phyloP scores from a whole-genome alignment of 2,329 filamentous ascomycete genomes.

The Aplosporella prunicola region DNA sequence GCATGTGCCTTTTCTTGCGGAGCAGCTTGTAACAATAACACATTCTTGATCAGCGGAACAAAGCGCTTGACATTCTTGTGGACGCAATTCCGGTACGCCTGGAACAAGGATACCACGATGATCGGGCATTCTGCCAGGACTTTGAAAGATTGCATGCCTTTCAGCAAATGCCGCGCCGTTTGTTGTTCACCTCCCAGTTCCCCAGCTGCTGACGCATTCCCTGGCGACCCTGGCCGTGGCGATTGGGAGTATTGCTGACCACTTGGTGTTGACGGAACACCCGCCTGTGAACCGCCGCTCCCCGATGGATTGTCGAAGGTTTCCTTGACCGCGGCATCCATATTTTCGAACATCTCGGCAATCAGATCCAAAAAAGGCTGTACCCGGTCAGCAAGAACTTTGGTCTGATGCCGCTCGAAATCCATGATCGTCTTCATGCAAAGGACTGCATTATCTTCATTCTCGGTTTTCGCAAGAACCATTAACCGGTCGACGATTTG shows the following conservation, averaged over 20 bases:
- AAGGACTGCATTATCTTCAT: constrained; percentile 97
- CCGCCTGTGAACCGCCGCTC: constrained; percentile 39
- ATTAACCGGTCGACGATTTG: constrained; percentile 88
- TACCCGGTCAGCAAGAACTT: constrained; percentile 69
- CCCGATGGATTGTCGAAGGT: constrained; percentile 68
- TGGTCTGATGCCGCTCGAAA: constrained; percentile 84
- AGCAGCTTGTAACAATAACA: constrained; percentile 78
- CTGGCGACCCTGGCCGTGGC: constrained; percentile 80
- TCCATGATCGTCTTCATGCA: constrained; percentile 98
- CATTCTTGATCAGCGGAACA: constrained; percentile 85
- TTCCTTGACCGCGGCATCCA: constrained; percentile 89
- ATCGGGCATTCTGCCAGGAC: constrained; percentile 96
- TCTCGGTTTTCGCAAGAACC: constrained; percentile 79
- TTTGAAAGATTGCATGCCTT: constrained; percentile 98
- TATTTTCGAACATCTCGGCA: constrained; percentile 88
- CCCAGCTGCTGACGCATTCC: constrained; percentile 57
- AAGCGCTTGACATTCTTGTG: constrained; percentile 81
- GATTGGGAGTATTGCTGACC: constrained; percentile 67
- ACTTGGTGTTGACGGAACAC: constrained; percentile 55
- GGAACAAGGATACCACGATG: constrained; percentile 96
- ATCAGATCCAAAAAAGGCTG: constrained; percentile 87
- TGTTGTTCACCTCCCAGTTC: constrained; percentile 80
- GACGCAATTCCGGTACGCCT: constrained; percentile 75
- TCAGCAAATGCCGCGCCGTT: constrained; percentile 69
- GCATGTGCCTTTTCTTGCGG: constrained; percentile 87